These are phyloP conservation scores for Pseudotsuga menziesii DNA, from an alignment of 75 land plant species.

Conservation along the genomic window DNA sequence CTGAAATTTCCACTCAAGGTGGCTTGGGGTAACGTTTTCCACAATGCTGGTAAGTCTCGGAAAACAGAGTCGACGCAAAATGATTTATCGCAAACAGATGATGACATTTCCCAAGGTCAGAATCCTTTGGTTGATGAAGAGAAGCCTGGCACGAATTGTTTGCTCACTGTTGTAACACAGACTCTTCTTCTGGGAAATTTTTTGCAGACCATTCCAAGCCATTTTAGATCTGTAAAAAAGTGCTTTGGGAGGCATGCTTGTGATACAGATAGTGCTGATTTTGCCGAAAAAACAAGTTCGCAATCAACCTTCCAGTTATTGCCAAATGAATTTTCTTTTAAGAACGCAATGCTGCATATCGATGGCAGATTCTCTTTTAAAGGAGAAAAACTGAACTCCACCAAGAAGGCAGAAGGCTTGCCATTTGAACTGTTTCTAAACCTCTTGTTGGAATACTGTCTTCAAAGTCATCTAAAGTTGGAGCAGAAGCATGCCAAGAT, in stretches of 20 bases:
- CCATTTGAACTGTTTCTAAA: constrained; percentile 16
- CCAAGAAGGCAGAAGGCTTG: constrained; percentile 8
- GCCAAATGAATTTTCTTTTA: background rate
- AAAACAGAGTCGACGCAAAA: background rate
- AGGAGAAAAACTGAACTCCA: constrained; percentile 7
- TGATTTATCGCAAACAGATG: background rate
- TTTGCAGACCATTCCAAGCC: constrained; percentile 34
- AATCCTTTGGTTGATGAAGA: constrained; percentile 7
- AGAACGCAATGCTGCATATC: background rate
- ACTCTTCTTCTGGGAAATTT: constrained; percentile 26
- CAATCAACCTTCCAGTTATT: background rate
- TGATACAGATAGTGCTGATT: background rate
- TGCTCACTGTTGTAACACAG: constrained; percentile 27
- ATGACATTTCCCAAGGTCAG: background rate
- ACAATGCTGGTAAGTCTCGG: background rate
- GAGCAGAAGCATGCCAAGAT: constrained; percentile 19
- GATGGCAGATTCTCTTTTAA: background rate
- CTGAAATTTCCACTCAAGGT: constrained; percentile 1
- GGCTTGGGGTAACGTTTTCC: background rate
- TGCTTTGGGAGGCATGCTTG: constrained; percentile 20
- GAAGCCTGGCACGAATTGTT: constrained; percentile 35
- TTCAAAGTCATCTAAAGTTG: constrained; percentile 29
- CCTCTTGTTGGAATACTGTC: constrained; percentile 24
- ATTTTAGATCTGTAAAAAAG: constrained; percentile 33
- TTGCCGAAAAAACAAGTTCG: constrained; percentile 2